Base-by-base conservation (phyloP, 257 asterid species). In the Ehretia macrophylla region DNA sequence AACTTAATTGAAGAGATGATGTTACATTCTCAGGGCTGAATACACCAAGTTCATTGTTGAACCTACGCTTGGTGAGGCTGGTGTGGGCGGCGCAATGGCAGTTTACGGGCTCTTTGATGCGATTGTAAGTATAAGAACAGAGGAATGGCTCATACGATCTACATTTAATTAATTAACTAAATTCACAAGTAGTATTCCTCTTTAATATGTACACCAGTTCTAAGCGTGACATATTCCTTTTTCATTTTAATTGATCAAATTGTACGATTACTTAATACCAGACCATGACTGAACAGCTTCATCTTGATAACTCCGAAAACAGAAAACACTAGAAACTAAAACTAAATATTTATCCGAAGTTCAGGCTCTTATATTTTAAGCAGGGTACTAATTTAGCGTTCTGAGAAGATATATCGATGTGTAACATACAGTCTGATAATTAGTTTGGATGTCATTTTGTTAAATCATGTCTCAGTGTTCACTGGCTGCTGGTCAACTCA, bases 31-130 rank as follows among this genome's bases (percentile, higher is more conserved):
- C 78, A 88, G 98, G 96, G 96, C 96, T 62, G 96, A 77, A 58
- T 91, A 83, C 77, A 91, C 98, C n/a, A 91, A 88, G 72, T 84
- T 82, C 61, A 77, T 85, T 57, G 96, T 91, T 59, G 69, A 81
- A 74, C 98, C 98, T 47, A 63, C 64, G 32, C 88, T 91, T 50
- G 95, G 98, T n/a, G 95, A 88, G 77, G 82, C 79, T 61, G 98
- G 98, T 27, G 96, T 91, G 62, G 98, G 95, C 37, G 98, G 95
- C 66, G 93, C 82, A 67, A 91, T 91, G 96, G 96, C 96, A 23
- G 86, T 88, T 42, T 91, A 85, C 68, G 98, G 98, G 61, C 65
- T 79, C 72, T 85, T 82, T 69, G 96, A 91, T 80, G 96, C 96
- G 27, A 69, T 85, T 62, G 98, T 88, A 76, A 83, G 98, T 80